Conservation (phyloP, 176 grass and related monocot species). For the Phyllostachys edulis region DNA sequence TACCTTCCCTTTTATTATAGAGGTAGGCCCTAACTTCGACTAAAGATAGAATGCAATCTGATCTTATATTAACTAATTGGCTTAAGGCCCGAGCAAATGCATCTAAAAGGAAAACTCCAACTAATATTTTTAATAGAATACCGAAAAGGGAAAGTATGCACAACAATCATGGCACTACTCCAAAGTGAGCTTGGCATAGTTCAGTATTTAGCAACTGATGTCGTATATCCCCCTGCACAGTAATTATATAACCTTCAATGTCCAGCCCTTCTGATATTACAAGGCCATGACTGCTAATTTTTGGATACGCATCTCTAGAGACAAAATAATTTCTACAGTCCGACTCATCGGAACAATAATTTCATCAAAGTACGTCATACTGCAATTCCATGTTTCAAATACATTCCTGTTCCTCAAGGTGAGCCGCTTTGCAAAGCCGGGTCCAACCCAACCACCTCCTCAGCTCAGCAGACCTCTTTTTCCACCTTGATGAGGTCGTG, state of each 20-base stretch:
- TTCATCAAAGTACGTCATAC: neutral
- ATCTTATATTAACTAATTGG: too few species aligned
- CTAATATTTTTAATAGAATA: neutral
- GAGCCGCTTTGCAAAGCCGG: too few species aligned
- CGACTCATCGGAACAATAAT: neutral
- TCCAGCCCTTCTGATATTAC: neutral
- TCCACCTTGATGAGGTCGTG: too few species aligned
- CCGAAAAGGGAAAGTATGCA: neutral
- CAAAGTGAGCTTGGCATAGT: neutral
- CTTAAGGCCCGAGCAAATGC: too few species aligned
- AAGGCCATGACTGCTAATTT: neutral
- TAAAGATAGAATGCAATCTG: too few species aligned
- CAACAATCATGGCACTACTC: neutral
- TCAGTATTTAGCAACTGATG: too few species aligned
- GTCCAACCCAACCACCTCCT: too few species aligned
- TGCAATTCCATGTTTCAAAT: neutral
- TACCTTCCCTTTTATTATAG: too few species aligned
- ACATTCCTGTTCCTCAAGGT: too few species aligned
- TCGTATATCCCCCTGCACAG: neutral
- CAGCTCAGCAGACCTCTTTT: too few species aligned
- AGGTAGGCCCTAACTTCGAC: too few species aligned
- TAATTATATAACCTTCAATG: neutral
- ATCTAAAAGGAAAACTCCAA: too few species aligned
- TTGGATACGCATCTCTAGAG: neutral
- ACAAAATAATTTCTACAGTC: neutral